Percentiles rank a stretch among this genome's conserved stretches.
Conservation (phyloP, 306 rosid genomes). For the Glycine tomentella region DNA sequence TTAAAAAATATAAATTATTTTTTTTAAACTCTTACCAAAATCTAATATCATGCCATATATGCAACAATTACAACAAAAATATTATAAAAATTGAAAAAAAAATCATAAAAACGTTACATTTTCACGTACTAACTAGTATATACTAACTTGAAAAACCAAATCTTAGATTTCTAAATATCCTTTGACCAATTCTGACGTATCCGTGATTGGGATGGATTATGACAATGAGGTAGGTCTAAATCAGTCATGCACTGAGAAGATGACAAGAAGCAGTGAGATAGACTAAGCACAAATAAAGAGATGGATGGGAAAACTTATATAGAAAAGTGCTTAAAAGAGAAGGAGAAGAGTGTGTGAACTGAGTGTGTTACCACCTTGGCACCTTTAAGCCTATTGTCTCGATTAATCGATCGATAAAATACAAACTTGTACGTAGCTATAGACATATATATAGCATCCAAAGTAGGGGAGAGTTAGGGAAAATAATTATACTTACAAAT, state of each 20-base stretch:
- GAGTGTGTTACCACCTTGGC: neutral
- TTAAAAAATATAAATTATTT: no score
- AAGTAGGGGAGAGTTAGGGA: neutral
- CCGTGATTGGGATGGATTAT: neutral
- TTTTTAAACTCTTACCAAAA: no score
- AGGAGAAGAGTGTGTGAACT: neutral
- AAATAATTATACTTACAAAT: neutral
- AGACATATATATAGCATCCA: conserved; percentile 14
- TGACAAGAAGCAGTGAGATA: conserved; percentile 10
- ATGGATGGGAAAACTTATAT: conserved; percentile 3
- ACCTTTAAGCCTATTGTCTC: neutral
- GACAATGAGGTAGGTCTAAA: neutral
- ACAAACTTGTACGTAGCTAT: neutral
- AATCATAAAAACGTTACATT: neutral
- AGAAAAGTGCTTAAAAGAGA: conserved; percentile 14
- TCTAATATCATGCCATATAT: no score
- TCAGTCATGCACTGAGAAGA: neutral
- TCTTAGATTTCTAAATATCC: neutral
- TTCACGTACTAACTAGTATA: neutral
- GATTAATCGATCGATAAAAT: neutral
- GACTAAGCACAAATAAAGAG: conserved; percentile 13
- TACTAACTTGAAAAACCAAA: neutral
- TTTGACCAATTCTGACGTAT: neutral
- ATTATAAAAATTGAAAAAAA: neutral
- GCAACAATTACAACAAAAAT: neutral